Conservation (phyloP, 129 eudicot species). For the Centella asiatica region DNA sequence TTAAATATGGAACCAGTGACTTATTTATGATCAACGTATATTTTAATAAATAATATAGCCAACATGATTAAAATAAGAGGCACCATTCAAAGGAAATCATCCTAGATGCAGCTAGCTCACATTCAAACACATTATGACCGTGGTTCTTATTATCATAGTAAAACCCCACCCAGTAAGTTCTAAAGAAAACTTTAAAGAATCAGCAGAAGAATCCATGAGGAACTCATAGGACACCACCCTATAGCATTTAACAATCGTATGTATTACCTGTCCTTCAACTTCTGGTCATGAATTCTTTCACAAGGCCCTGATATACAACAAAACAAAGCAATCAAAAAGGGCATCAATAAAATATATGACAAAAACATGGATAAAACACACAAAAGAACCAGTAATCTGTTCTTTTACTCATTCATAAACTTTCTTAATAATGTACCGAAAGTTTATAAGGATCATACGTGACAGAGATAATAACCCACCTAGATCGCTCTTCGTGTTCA, state of each 20-base stretch:
- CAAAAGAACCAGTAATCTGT: not conserved
- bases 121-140: not conserved
- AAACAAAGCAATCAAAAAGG: not conserved
- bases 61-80: not conserved
- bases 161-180: not conserved
- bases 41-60: not conserved
- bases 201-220: not conserved
- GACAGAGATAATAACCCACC: slow-evolving; percentile 33
- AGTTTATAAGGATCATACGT: not conserved
- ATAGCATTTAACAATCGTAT: not conserved
- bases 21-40: slow-evolving; percentile 2
- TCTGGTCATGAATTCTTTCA: slow-evolving; percentile 81
- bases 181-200: not conserved
- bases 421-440: slow-evolving; percentile 1
- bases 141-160: not conserved
- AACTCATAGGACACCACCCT: not conserved
- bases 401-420: not conserved
- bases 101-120: slow-evolving; percentile 2
- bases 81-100: not conserved
- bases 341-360: not conserved
- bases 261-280: slow-evolving; percentile 89
- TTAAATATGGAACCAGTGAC: not conserved
- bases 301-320: slow-evolving; percentile 52
- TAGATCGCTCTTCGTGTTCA: slow-evolving; percentile 88
- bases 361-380: too few relatives aligned